These are phyloP conservation scores for Penicillium polonicum DNA, from an alignment of 2,329 filamentous ascomycete species.

Conservation along the genomic window DNA sequence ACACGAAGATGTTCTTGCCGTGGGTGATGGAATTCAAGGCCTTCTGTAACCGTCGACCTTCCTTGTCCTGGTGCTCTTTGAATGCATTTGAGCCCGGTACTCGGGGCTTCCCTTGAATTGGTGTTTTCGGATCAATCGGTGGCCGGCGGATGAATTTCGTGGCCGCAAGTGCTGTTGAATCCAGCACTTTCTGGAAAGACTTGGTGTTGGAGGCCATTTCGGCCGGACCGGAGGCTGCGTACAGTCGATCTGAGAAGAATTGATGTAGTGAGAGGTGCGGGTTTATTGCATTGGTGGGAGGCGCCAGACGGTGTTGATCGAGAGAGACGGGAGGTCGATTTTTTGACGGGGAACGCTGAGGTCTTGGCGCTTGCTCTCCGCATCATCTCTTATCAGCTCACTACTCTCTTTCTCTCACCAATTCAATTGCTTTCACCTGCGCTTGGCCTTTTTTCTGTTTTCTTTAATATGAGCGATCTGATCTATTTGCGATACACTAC, in stretches of 20 bases:
- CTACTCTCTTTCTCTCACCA: slow-evolving; percentile 1
- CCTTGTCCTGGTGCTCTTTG: slow-evolving; percentile 37
- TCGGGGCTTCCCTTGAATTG: slow-evolving; percentile 45
- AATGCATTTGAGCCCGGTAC: slow-evolving; percentile 45
- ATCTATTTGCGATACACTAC: neutral
- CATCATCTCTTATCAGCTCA: slow-evolving; percentile 26
- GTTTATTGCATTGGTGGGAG: slow-evolving; percentile 24
- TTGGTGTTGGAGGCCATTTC: slow-evolving; percentile 36
- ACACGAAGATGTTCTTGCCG: slow-evolving; percentile 63
- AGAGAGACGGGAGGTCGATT: slow-evolving; percentile 31
- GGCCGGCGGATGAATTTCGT: slow-evolving; percentile 39
- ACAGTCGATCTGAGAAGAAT: slow-evolving; percentile 10
- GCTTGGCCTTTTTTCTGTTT: neutral
- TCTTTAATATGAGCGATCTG: slow-evolving; percentile 19
- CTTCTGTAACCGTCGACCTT: slow-evolving; percentile 44
- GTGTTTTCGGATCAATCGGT: slow-evolving; percentile 32
- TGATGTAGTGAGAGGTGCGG: neutral
- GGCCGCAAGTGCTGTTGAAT: slow-evolving; percentile 41
- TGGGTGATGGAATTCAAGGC: slow-evolving; percentile 50
- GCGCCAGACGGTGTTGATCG: slow-evolving; percentile 13
- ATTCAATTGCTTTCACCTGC: slow-evolving; percentile 11
- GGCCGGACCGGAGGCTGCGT: slow-evolving; percentile 27
- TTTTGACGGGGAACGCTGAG: slow-evolving; percentile 33
- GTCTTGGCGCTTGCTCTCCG: slow-evolving; percentile 30
- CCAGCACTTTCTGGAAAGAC: slow-evolving; percentile 38